These are phyloP conservation scores for Lumnitzera racemosa DNA, from an alignment of 345 rosid species.

Conservation along the genomic window DNA sequence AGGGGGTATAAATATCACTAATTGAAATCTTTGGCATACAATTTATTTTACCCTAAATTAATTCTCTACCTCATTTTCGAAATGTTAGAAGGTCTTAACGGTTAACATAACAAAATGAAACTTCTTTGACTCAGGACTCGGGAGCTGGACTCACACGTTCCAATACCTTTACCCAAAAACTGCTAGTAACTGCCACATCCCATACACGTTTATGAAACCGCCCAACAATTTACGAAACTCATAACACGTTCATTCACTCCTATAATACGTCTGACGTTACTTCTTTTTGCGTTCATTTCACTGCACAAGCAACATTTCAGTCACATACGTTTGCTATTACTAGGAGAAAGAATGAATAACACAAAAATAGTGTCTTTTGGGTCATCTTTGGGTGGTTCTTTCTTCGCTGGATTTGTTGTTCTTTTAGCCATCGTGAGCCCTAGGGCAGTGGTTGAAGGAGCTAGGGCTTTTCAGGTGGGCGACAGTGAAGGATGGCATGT, in stretches of 20 bases:
- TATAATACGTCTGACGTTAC: no score
- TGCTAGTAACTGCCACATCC: conserved; percentile 13
- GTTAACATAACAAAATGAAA: not conserved
- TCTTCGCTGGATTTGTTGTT: conserved; percentile 5
- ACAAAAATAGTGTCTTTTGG: conserved; percentile 10
- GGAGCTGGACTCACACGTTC: not conserved
- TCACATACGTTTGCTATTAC: not conserved
- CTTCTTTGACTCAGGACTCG: not conserved
- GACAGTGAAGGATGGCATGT: conserved; percentile 56
- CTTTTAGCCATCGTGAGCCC: conserved; percentile 14
- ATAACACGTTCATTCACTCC: no score
- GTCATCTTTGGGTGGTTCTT: not conserved
- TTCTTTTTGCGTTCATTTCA: no score
- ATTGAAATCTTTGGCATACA: no score
- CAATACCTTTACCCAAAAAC: conserved; percentile 1
- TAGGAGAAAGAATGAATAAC: not conserved
- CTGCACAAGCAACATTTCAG: no score
- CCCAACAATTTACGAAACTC: no score
- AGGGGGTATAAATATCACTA: no score
- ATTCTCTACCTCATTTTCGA: no score
- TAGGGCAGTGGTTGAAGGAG: conserved; percentile 21
- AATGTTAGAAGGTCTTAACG: no score
- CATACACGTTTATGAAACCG: not conserved
- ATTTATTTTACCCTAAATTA: no score
- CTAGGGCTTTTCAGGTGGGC: conserved; percentile 51